Evolutionary conservation across 1,284 basidiomycete species (phyloP), one percentile per base, ranked within the genome.

Genomic region (Rhodotorula sp.): DNA sequence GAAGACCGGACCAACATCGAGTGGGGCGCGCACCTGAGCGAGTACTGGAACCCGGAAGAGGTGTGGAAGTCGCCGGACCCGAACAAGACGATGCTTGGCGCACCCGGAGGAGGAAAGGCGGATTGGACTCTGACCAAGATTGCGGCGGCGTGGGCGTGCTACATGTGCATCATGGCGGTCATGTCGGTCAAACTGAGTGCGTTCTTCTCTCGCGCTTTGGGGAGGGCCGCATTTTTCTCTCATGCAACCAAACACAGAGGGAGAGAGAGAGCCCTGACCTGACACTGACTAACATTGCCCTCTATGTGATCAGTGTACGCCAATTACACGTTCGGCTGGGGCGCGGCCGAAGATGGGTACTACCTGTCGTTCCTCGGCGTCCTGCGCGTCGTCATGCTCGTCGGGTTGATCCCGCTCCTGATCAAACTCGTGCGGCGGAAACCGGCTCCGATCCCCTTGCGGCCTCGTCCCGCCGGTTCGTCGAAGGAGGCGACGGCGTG

Each of bases 281-380:
- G 34, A 7, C n/a, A 34, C 34, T 34, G 34, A 34, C 34, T 34
- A 34, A 34, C 4, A 7, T 34, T 34, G 34, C 34, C 8, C 34
- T 6, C 34, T 34, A 8, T 34, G 34, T 6, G 34, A 34, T 34
- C 34, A 66, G 65, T 63, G 21, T 76, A 77, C 58, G 71, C 75
- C 46, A 58, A 60, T 7, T 68, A 63, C 54, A 74, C 62, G 56
- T 78, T 76, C 61, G 59, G 54, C 34, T 78, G 76, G 77, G 64
- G 66, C 2, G 59, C 66, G 1, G 48, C 51, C 34, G 64, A 76
- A 58, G 72, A 72, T 52, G 77, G 61, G 77, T 69, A 70, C 62
- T 72, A 67, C 59, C 69, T 79, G n/a, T 70, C 68, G 1, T 72
- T 66, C 59, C 63, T 76, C 56, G 77, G 77, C 26, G 39, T 65